Conservation (phyloP, 805 yeast species). For the Yamadazyma philogaea region DNA sequence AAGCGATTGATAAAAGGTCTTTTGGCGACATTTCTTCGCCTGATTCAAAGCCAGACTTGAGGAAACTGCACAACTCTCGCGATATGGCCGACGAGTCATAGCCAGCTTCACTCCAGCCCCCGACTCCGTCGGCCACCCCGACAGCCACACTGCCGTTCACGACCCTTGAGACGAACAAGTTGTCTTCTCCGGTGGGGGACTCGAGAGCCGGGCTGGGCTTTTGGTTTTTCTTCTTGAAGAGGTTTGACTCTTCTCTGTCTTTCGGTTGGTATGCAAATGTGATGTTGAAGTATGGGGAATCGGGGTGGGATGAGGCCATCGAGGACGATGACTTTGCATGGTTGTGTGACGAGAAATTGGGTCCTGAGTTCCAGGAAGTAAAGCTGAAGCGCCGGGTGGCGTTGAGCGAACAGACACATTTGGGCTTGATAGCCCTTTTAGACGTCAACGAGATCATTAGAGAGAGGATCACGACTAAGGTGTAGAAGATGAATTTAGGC, state of each 20-base stretch:
- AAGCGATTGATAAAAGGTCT: slow-evolving; percentile 55
- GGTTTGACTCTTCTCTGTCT: slow-evolving; percentile 53
- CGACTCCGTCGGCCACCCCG: slow-evolving; percentile 97
- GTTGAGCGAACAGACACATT: neutral
- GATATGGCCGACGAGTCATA: slow-evolving; percentile 86
- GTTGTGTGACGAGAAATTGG: slow-evolving; percentile 19
- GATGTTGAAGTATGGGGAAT: slow-evolving; percentile 42
- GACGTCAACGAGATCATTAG: slow-evolving; percentile 12
- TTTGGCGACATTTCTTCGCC: slow-evolving; percentile 32
- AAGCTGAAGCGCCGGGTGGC: slow-evolving; percentile 18
- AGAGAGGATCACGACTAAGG: slow-evolving; percentile 10
- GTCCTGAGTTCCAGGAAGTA: slow-evolving; percentile 3
- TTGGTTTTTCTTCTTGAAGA: slow-evolving; percentile 31
- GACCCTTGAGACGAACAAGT: slow-evolving; percentile 51
- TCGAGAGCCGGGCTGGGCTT: slow-evolving; percentile 38
- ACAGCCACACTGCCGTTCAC: slow-evolving; percentile 46
- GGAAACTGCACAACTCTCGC: slow-evolving; percentile 65
- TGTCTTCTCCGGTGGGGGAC: slow-evolving; percentile 72
- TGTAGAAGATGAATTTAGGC: slow-evolving; percentile 6
- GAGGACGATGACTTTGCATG: slow-evolving; percentile 12
- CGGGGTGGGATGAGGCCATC: slow-evolving; percentile 5
- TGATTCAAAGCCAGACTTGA: slow-evolving; percentile 38
- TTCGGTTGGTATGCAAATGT: slow-evolving; percentile 77
- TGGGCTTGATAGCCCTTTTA: slow-evolving; percentile 6
- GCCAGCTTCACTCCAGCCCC: slow-evolving; percentile 95